Conservation (phyloP, 2,329 filamentous ascomycete species). For the Fonsecaea monophora region DNA sequence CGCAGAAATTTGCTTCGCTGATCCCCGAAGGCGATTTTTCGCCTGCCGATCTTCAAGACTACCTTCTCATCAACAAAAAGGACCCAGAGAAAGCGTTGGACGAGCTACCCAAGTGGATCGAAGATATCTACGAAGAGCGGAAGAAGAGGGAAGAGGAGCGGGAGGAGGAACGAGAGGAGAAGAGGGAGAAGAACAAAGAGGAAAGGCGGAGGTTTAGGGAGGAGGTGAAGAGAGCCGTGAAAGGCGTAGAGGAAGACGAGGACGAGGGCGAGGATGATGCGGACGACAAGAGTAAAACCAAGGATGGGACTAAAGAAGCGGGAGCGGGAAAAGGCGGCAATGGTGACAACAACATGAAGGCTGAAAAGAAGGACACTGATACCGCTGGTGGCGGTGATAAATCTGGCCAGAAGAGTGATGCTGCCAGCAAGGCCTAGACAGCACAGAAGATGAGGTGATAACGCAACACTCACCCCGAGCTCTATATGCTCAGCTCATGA, state of each 20-base stretch:
- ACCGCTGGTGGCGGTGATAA: conserved; percentile 7
- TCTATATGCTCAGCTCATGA: too few species aligned
- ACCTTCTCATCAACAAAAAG: conserved; percentile 59
- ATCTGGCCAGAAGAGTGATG: background rate
- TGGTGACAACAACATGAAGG: background rate
- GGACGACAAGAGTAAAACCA: background rate
- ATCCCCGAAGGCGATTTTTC: conserved; percentile 58
- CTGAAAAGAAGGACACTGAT: background rate
- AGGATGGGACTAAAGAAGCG: background rate
- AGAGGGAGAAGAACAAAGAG: conserved; percentile 25
- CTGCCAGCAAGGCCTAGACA: background rate
- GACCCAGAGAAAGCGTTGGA: conserved; percentile 55
- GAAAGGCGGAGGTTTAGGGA: conserved; percentile 25
- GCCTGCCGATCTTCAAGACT: conserved; percentile 62
- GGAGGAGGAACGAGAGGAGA: conserved; percentile 32
- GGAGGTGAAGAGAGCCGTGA: conserved; percentile 28
- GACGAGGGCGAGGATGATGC: conserved; percentile 10
- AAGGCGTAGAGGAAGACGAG: conserved; percentile 19
- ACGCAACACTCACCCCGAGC: background rate
- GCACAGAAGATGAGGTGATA: background rate
- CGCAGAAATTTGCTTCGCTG: conserved; percentile 53
- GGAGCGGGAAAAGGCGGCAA: background rate
- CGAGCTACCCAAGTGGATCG: conserved; percentile 52
- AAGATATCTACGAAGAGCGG: conserved; percentile 31
- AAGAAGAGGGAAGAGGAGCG: conserved; percentile 35